Evolutionary conservation across 441 rosid species (phyloP).

Genomic region (Omphalea diandra): DNA sequence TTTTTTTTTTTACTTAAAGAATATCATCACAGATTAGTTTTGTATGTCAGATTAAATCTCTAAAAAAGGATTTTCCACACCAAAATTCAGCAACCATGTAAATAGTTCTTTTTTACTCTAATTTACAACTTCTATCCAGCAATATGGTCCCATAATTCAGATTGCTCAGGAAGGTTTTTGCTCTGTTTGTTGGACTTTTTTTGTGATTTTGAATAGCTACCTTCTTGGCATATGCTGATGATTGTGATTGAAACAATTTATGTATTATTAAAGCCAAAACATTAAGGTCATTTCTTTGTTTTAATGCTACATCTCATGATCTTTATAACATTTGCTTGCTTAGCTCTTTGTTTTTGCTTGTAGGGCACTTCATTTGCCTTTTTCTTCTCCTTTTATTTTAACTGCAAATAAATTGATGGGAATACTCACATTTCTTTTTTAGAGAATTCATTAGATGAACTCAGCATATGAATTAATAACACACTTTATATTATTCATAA

Average conservation of each 20-base stretch:
- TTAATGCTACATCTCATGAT: neutral
- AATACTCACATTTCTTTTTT: too few species aligned
- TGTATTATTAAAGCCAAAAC: neutral
- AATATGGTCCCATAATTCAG: neutral
- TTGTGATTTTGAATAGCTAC: neutral
- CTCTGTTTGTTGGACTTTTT: neutral
- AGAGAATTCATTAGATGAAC: too few species aligned
- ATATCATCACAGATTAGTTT: too few species aligned
- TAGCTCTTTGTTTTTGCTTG: neutral
- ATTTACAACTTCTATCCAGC: too few species aligned
- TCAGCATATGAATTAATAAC: too few species aligned
- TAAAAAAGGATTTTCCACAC: neutral
- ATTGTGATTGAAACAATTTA: neutral
- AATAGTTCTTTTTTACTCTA: too few species aligned
- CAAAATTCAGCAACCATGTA: too few species aligned
- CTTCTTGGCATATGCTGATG: neutral
- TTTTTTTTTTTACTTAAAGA: too few species aligned
- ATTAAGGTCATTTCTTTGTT: neutral
- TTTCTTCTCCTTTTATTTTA: neutral
- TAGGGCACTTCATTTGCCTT: neutral
- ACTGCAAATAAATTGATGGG: too few species aligned
- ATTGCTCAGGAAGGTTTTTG: neutral
- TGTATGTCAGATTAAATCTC: too few species aligned
- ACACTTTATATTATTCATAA: too few species aligned
- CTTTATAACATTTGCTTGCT: neutral